phyloP scores from a whole-genome alignment of 805 yeast species.

The Isabelozyma pseudorhagii region DNA sequence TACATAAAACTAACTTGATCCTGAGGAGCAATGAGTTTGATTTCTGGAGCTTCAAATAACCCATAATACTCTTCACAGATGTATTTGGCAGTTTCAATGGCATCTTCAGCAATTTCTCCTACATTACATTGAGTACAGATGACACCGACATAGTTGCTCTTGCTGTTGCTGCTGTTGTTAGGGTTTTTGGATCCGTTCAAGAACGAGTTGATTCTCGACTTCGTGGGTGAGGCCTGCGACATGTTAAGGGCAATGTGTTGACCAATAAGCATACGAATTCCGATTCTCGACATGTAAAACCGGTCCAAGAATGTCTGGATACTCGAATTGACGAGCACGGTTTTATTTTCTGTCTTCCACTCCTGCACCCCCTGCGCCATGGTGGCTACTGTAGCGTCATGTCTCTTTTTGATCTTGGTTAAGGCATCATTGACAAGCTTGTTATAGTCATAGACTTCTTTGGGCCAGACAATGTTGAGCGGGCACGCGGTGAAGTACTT shows the following conservation, averaged over 20 bases:
- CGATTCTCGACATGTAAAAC: conserved; percentile 87
- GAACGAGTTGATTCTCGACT: conserved; percentile 32
- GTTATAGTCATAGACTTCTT: conserved; percentile 71
- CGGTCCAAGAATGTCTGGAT: conserved; percentile 81
- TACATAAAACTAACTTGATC: conserved; percentile 78
- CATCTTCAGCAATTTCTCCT: conserved; percentile 79
- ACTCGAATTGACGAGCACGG: conserved; percentile 58
- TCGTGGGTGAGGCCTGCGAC: conserved; percentile 50
- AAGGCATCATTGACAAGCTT: conserved; percentile 62
- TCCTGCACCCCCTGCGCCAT: conserved; percentile 90
- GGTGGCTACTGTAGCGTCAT: conserved; percentile 90
- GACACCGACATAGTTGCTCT: conserved; percentile 74
- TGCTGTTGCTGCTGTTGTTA: conserved; percentile 5
- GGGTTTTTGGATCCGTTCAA: conserved; percentile 26
- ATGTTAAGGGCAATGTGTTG: conserved; percentile 83
- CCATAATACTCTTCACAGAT: conserved; percentile 92
- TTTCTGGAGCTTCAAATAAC: conserved; percentile 80
- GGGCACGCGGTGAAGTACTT: conserved; percentile 54
- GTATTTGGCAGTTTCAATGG: conserved; percentile 85
- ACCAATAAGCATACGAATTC: conserved; percentile 92
- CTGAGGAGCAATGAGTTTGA: conserved; percentile 70
- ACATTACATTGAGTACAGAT: conserved; percentile 84
- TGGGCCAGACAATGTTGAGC: conserved; percentile 60
- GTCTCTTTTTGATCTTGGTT: conserved; percentile 72
- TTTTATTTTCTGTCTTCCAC: conserved; percentile 62